A percentile compares a stretch with the other conserved stretches of the same genome.
Conservation (phyloP, 2,329 filamentous ascomycete genomes). For the Colletotrichum graminicola region DNA sequence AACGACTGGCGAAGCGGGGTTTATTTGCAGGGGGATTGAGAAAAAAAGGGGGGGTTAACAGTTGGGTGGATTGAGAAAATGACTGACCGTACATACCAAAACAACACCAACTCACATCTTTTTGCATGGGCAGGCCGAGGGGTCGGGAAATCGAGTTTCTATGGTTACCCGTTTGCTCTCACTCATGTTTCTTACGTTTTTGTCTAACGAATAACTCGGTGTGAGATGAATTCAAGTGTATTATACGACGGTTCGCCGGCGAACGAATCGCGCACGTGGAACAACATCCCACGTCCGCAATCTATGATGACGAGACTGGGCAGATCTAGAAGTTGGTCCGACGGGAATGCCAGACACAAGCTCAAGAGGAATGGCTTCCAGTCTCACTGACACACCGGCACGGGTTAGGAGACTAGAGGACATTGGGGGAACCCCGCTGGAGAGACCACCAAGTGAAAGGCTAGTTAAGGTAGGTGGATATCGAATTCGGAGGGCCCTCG, state of each 20-base stretch:
- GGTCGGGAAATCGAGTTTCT: slow-evolving; percentile 15
- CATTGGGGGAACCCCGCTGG: neutral
- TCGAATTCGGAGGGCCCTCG: neutral
- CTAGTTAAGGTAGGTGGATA: neutral
- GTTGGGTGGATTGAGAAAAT: slow-evolving; percentile 21
- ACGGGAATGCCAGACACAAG: neutral
- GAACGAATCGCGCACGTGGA: neutral
- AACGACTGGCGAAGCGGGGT: neutral
- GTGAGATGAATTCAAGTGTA: slow-evolving; percentile 40
- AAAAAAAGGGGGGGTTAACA: neutral
- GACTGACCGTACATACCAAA: slow-evolving; percentile 38
- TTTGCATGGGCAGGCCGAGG: slow-evolving; percentile 31
- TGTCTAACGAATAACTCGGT: slow-evolving; percentile 29
- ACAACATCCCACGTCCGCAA: too few relatives aligned
- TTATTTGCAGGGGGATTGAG: slow-evolving; percentile 7
- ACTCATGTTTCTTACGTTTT: slow-evolving; percentile 26
- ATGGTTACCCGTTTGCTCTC: neutral
- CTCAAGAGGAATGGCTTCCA: neutral
- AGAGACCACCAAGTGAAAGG: neutral
- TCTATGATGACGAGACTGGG: neutral
- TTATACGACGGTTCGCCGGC: slow-evolving; percentile 27
- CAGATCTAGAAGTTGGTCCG: neutral
- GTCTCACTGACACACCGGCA: neutral
- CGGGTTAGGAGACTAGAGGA: neutral
- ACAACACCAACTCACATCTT: slow-evolving; percentile 21